Conservation (phyloP, 441 rosid genomes). For the Francoa sonchifolia region DNA sequence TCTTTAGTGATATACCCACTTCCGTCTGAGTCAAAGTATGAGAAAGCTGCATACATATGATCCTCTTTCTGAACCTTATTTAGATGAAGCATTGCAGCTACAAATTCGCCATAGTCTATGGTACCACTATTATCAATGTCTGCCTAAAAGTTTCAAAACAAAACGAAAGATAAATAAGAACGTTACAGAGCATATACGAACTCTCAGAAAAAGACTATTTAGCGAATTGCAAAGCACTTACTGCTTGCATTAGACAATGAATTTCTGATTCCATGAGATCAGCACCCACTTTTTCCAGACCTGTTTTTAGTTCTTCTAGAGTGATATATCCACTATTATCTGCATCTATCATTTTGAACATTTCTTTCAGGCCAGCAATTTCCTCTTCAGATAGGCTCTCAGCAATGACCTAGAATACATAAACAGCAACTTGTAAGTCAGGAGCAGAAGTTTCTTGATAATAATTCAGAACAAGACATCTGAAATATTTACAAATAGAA, state of each 20-base stretch:
- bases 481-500: too few relatives aligned
- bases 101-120: constrained; percentile 86
- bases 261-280: constrained; percentile 68
- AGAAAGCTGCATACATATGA: constrained; percentile 75
- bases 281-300: constrained; percentile 74
- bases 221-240: constrained; percentile 24
- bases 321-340: constrained; percentile 82
- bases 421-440: constrained; percentile 6
- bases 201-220: not conserved
- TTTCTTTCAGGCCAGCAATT: constrained; percentile 80
- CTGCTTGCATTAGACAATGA: constrained; percentile 67
- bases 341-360: constrained; percentile 93
- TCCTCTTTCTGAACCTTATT: constrained; percentile 81
- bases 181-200: not conserved
- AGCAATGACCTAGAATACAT: constrained; percentile 61
- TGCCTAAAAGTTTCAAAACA: constrained; percentile 37
- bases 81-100: constrained; percentile 89
- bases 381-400: constrained; percentile 87
- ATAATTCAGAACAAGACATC: not conserved
- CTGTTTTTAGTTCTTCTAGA: constrained; percentile 73
- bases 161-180: not conserved
- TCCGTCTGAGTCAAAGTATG: constrained; percentile 84
- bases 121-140: constrained; percentile 90
- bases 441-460: not conserved
- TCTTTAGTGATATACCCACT: constrained; percentile 86